Evolutionary conservation across 2,329 filamentous ascomycete species (phyloP).

Genomic region (Cordyceps javanica): DNA sequence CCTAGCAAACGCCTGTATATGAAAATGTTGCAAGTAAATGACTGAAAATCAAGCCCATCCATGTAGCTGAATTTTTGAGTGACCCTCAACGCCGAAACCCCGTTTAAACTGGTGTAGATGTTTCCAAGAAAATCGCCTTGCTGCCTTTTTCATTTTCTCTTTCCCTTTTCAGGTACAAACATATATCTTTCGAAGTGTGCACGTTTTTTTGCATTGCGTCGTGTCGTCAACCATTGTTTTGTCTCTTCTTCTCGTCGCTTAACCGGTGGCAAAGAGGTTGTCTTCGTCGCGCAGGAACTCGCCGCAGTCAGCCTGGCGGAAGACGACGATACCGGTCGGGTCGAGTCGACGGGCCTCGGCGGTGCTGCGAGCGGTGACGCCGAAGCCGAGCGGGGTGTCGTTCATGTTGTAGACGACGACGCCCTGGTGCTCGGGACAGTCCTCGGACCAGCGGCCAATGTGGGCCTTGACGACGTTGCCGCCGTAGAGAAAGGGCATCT

Average conservation of each 20-base stretch:
- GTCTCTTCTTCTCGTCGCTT: conserved; percentile 11
- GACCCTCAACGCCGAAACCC: conserved; percentile 7
- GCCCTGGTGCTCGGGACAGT: conserved; percentile 89
- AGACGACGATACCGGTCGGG: conserved; percentile 82
- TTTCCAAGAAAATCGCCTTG: neutral
- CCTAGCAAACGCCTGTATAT: conserved; percentile 7
- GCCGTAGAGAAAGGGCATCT: conserved; percentile 96
- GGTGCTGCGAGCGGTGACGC: conserved; percentile 81
- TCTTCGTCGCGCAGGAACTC: conserved; percentile 87
- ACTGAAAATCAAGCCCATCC: conserved; percentile 1
- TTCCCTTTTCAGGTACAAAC: neutral
- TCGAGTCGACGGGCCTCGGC: conserved; percentile 78
- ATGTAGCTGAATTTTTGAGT: conserved; percentile 8
- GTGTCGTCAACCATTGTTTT: neutral
- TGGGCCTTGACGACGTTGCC: conserved; percentile 71
- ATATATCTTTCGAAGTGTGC: neutral
- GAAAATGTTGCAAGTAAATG: conserved; percentile 4
- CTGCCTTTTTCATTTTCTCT: neutral
- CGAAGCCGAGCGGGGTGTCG: conserved; percentile 90
- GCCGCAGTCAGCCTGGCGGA: conserved; percentile 88
- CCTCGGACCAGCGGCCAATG: conserved; percentile 78
- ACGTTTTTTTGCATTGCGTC: neutral
- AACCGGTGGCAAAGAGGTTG: conserved; percentile 54
- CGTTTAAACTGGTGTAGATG: conserved; percentile 3
- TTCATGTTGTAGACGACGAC: conserved; percentile 88